Percentiles rank a stretch among this genome's conserved stretches.
Conservation (phyloP, 495 filamentous ascomycete genomes). For the Xylaria flabelliformis region DNA sequence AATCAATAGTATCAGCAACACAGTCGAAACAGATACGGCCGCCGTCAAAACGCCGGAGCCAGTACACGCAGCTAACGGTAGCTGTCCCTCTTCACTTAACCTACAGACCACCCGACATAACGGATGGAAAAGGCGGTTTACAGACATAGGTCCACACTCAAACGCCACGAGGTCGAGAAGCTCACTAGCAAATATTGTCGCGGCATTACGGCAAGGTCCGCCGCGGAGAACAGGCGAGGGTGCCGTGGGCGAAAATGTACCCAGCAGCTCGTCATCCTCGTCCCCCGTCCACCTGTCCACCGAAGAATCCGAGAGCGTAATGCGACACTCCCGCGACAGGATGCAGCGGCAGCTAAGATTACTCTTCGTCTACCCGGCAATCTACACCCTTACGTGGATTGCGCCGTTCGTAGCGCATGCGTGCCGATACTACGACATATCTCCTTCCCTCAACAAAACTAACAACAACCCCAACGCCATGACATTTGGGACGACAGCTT, state of each 20-base stretch:
- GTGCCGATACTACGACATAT: slow-evolving; percentile 63
- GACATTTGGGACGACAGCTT: neutral
- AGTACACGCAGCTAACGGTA: neutral
- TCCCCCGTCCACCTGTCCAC: slow-evolving; percentile 32
- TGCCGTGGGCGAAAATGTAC: slow-evolving; percentile 20
- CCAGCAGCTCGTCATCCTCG: slow-evolving; percentile 30
- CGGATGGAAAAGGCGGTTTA: neutral
- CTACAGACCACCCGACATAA: neutral
- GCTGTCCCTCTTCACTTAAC: neutral
- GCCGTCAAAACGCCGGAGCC: neutral
- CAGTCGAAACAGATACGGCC: neutral
- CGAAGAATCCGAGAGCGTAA: slow-evolving; percentile 34
- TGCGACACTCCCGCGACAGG: slow-evolving; percentile 53
- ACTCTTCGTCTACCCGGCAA: slow-evolving; percentile 73
- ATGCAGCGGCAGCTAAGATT: slow-evolving; percentile 71
- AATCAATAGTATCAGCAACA: neutral
- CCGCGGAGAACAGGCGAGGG: slow-evolving; percentile 19
- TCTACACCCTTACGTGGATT: slow-evolving; percentile 76
- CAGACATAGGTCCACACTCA: neutral
- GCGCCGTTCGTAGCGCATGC: slow-evolving; percentile 71
- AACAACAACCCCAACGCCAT: neutral
- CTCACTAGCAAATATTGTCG: slow-evolving; percentile 35
- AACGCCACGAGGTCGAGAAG: neutral
- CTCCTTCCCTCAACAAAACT: neutral
- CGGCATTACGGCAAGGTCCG: slow-evolving; percentile 39